Base-by-base conservation (phyloP, 768 basidiomycete species). In the Exidia glandulosa region DNA sequence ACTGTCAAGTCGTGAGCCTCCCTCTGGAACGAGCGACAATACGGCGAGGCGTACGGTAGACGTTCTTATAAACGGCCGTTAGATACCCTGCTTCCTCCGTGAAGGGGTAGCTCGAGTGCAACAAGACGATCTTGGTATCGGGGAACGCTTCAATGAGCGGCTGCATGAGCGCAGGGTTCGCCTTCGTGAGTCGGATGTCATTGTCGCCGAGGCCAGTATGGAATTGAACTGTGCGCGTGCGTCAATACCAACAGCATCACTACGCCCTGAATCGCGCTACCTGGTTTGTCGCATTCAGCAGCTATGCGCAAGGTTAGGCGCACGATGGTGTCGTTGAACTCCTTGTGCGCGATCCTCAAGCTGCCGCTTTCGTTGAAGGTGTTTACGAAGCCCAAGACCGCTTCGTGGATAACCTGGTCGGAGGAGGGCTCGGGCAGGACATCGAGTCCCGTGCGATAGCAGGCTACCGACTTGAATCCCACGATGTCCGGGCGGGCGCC, bases 131-230 rank as follows among this genome's bases (percentile, higher is more conserved):
- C 4, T 68, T 76, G 2, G 85, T 79, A 4, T 79, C 59, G 0
- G 86, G 83, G 63, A 77, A 84, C 7, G 79, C 80, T 62, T 80
- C 79, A 67, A 90, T 87, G 62, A 87, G 68, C 2, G 82, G 75
- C 66, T 90, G 88, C 66, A 91, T 71, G 56, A 81, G 78, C 9
- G 86, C 75, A 1, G 89, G 87, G 3, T 84, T 84, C 1, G 85
- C 76, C 6, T 74, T 76, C 23, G 73, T 64, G 33, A 90, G 72
- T 29, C 71, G 76, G 56, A 91, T 80, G 58, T 90, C 86, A 60
- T 79, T 81, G 64, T 91, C 88, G 4, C 89, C 89, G 1, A 90
- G 76, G 32, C 89, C 89, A 7, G 87, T 90, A 65, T 91, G 89
- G 69, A 90, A 90, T 74, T 91, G 88, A 25, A 91, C 89, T 90